phyloP scores from a whole-genome alignment of 192 early-diverging fungal genomes.

The Coemansia sp. region DNA sequence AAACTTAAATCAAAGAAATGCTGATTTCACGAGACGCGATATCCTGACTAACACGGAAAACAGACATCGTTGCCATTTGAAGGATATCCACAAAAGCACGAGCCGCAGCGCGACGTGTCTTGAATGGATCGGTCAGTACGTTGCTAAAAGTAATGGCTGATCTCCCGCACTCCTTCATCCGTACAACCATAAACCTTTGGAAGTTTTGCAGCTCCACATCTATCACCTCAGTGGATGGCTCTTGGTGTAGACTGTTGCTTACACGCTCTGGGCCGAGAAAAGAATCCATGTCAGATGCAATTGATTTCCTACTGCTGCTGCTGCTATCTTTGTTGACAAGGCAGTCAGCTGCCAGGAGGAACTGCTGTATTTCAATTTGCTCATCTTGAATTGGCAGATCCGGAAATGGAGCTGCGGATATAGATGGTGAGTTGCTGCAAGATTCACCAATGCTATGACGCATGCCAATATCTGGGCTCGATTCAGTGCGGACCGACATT shows the following conservation, averaged over 20 bases:
- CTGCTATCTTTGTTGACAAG: neutral
- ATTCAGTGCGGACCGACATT: slow-evolving; percentile 20
- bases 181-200: slow-evolving; percentile 19
- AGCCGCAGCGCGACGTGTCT: slow-evolving; percentile 35
- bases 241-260: neutral
- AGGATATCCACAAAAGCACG: slow-evolving; percentile 44
- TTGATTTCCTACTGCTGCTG: neutral
- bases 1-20: slow-evolving; percentile 10
- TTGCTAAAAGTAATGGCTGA: slow-evolving; percentile 19
- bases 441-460: slow-evolving; percentile 5
- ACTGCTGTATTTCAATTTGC: slow-evolving; percentile 35
- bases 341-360: slow-evolving; percentile 29
- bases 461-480: slow-evolving; percentile 13
- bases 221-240: slow-evolving; percentile 7
- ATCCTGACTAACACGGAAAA: slow-evolving; percentile 25
- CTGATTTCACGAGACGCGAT: slow-evolving; percentile 12
- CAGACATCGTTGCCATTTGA: slow-evolving; percentile 36
- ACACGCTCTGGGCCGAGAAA: slow-evolving; percentile 16
- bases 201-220: slow-evolving; percentile 33
- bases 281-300: slow-evolving; percentile 20
- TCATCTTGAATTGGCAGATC: slow-evolving; percentile 39
- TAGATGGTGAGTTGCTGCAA: slow-evolving; percentile 12
- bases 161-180: slow-evolving; percentile 12
- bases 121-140: slow-evolving; percentile 22
- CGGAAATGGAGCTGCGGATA: slow-evolving; percentile 22